Percentiles rank a stretch among this genome's conserved stretches.
Evolutionary conservation across 2,329 filamentous ascomycete genomes (phyloP).

Genomic region (Pyricularia grisea): DNA sequence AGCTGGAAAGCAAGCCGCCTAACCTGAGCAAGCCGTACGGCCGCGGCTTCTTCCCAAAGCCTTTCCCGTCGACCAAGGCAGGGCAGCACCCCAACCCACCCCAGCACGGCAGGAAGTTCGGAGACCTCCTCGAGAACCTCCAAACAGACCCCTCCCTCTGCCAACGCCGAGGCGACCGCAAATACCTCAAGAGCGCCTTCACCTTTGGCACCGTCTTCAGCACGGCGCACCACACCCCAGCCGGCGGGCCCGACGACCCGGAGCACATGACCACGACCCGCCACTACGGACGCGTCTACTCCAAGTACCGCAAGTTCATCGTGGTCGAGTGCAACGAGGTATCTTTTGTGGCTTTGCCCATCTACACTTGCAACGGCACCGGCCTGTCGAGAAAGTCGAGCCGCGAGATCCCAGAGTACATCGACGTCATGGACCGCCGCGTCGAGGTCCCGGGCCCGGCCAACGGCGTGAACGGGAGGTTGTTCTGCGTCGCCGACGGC

Average conservation of each 20-base stretch:
- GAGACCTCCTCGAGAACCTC: not conserved
- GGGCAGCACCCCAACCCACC: too few relatives aligned
- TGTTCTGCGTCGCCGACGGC: not conserved
- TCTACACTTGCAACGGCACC: not conserved
- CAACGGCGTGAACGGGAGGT: not conserved
- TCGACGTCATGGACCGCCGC: not conserved
- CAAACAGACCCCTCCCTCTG: not conserved
- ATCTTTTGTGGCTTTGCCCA: not conserved
- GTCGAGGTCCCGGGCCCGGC: not conserved
- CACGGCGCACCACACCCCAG: not conserved
- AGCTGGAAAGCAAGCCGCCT: too few relatives aligned
- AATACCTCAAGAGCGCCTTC: not conserved
- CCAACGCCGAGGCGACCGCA: not conserved
- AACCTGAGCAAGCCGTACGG: too few relatives aligned
- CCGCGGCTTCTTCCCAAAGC: too few relatives aligned
- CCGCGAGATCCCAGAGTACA: conserved; percentile 1
- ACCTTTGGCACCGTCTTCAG: not conserved
- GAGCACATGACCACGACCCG: not conserved
- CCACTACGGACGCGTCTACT: not conserved
- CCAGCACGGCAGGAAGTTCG: not conserved
- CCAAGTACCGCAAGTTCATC: conserved; percentile 1
- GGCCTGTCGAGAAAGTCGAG: not conserved
- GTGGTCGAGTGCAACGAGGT: not conserved
- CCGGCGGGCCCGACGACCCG: not conserved
- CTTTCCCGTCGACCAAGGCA: not conserved